These are phyloP conservation scores for Solanum hybrid DNA, from an alignment of 305 asterid species.

Conservation along the genomic window DNA sequence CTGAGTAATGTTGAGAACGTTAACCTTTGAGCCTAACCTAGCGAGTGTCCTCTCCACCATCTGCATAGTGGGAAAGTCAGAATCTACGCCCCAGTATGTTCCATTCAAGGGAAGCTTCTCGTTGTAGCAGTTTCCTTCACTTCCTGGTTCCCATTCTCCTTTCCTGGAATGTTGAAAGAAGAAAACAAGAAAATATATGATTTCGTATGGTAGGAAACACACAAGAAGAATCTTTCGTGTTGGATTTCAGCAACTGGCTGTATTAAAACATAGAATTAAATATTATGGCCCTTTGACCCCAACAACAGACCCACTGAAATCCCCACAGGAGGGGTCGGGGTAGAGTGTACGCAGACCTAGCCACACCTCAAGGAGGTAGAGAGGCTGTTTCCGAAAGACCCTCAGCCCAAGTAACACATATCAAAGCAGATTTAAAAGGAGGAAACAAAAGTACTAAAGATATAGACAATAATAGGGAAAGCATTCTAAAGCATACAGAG, in stretches of 20 bases:
- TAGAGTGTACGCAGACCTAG: not conserved
- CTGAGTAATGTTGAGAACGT: slow-evolving; percentile 67
- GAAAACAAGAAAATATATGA: not conserved
- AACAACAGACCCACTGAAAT: not conserved
- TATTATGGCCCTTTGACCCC: not conserved
- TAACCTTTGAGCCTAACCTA: slow-evolving; percentile 51
- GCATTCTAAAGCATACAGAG: not conserved
- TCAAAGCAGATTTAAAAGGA: not conserved
- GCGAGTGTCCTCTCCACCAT: slow-evolving; percentile 51
- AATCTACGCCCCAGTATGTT: slow-evolving; percentile 65
- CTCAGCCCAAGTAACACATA: not conserved
- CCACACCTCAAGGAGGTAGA: not conserved
- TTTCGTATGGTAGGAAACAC: not conserved
- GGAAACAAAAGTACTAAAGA: not conserved
- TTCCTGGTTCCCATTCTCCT: slow-evolving; percentile 61
- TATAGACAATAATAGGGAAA: not conserved
- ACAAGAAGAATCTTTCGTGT: not conserved
- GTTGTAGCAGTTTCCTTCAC: slow-evolving; percentile 67
- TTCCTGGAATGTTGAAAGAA: slow-evolving; percentile 39
- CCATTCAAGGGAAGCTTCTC: slow-evolving; percentile 61
- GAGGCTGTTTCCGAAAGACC: not conserved
- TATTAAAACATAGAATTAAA: not conserved
- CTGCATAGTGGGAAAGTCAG: slow-evolving; percentile 64
- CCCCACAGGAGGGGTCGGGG: not conserved
- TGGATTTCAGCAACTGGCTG: not conserved